A percentile compares a stretch with the other conserved stretches of the same genome.
phyloP scores from a whole-genome alignment of 1,139 yeast species.

The Debaryomycetaceae sp. region DNA sequence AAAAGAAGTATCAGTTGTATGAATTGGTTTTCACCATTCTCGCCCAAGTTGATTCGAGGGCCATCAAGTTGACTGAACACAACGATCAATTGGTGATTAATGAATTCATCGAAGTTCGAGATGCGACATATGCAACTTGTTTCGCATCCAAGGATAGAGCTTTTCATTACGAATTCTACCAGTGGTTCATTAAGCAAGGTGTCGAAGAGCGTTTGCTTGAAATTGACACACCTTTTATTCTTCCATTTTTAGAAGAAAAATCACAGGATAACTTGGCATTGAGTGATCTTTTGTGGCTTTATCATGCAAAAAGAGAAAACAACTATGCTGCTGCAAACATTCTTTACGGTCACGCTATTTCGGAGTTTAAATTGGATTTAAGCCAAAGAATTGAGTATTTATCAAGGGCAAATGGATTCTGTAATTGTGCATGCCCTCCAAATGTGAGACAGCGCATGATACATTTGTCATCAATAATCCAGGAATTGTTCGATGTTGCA shows the following conservation, averaged over 20 bases:
- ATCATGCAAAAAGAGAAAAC: conserved; percentile 78
- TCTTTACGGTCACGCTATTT: conserved; percentile 67
- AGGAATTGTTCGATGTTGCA: conserved; percentile 84
- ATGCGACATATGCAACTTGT: conserved; percentile 71
- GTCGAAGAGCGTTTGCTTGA: conserved; percentile 74
- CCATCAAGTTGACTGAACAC: conserved; percentile 49
- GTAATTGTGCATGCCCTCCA: conserved; percentile 82
- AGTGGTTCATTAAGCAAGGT: conserved; percentile 84
- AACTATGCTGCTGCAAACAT: conserved; percentile 83
- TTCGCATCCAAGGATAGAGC: conserved; percentile 71
- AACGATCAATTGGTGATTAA: conserved; percentile 44
- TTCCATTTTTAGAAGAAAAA: conserved; percentile 73
- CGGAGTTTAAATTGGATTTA: conserved; percentile 67
- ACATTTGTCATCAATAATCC: conserved; percentile 64
- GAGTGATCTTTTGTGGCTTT: conserved; percentile 85
- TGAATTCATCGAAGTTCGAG: conserved; percentile 60
- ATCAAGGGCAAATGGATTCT: conserved; percentile 90
- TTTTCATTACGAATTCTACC: conserved; percentile 89
- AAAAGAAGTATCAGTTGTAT: conserved; percentile 57
- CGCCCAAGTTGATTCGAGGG: conserved; percentile 66
- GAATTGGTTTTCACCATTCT: conserved; percentile 71
- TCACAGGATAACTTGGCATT: conserved; percentile 65
- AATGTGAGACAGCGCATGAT: conserved; percentile 73
- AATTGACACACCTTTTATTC: conserved; percentile 75
- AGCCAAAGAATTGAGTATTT: conserved; percentile 80